Evolutionary conservation across 2,329 filamentous ascomycete genomes (phyloP).

Genomic region (Alternaria ethzedia): DNA sequence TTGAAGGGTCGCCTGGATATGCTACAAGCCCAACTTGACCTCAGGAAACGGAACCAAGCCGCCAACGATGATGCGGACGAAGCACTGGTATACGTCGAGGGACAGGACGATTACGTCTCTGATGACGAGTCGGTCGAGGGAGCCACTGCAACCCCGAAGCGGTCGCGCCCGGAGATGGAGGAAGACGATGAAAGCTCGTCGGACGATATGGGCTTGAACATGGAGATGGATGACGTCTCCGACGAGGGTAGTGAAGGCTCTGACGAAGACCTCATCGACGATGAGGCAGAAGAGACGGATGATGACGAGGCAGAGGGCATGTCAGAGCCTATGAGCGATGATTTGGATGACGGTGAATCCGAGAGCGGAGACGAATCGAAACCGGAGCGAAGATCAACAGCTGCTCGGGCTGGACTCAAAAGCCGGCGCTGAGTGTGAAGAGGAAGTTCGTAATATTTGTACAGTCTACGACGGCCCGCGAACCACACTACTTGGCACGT

Average conservation of each 20-base stretch:
- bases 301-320: constrained; percentile 55
- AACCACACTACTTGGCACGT: constrained; percentile 5
- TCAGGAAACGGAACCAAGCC: constrained; percentile 71
- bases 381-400: constrained; percentile 43
- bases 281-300: constrained; percentile 59
- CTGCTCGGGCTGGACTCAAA: constrained; percentile 38
- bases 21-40: constrained; percentile 85
- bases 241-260: constrained; percentile 53
- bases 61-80: constrained; percentile 70
- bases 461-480: constrained; percentile 8
- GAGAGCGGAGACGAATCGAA: constrained; percentile 53
- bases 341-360: constrained; percentile 52
- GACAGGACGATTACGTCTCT: constrained; percentile 67
- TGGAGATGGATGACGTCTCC: constrained; percentile 50
- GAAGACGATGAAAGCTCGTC: constrained; percentile 53
- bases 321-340: constrained; percentile 55
- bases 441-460: constrained; percentile 5
- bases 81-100: constrained; percentile 85
- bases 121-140: constrained; percentile 55
- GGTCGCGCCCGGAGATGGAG: constrained; percentile 30
- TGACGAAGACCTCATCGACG: constrained; percentile 57
- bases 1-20: constrained; percentile 96
- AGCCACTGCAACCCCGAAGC: constrained; percentile 29
- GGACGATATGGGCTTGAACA: constrained; percentile 64
- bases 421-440: constrained; percentile 31